Conservation (phyloP, 768 basidiomycete species). For the Xanthoconium purpureum region DNA sequence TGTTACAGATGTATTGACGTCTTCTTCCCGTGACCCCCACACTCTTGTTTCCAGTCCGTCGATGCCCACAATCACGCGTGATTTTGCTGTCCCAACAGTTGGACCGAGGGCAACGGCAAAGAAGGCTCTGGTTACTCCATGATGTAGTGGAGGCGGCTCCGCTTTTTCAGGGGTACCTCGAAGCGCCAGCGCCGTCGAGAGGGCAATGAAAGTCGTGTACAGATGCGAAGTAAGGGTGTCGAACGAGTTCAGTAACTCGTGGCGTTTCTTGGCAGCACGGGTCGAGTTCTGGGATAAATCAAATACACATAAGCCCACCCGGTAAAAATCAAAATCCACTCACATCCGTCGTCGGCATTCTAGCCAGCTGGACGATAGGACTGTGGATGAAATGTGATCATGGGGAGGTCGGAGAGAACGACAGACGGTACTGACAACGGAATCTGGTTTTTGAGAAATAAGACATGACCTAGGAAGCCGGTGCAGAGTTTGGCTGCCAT, state of each 20-base stretch:
- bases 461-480: slow-evolving; percentile 62
- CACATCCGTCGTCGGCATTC: slow-evolving; percentile 50
- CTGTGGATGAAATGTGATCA: slow-evolving; percentile 33
- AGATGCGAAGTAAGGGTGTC: slow-evolving; percentile 75
- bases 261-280: slow-evolving; percentile 54
- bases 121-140: slow-evolving; percentile 39
- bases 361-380: slow-evolving; percentile 61
- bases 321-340: slow-evolving; percentile 5
- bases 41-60: slow-evolving; percentile 57
- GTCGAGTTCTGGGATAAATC: slow-evolving; percentile 36
- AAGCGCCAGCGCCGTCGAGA: slow-evolving; percentile 65
- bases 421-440: slow-evolving; percentile 59
- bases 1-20: slow-evolving; percentile 30
- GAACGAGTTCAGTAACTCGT: slow-evolving; percentile 60
- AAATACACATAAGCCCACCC: background rate
- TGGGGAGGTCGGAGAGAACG: background rate
- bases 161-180: slow-evolving; percentile 9
- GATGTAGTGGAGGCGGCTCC: background rate
- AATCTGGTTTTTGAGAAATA: slow-evolving; percentile 76
- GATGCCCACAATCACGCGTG: slow-evolving; percentile 58
- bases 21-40: slow-evolving; percentile 24
- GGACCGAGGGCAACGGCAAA: slow-evolving; percentile 67
- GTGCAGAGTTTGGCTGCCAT: slow-evolving; percentile 64
- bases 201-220: slow-evolving; percentile 66
- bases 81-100: slow-evolving; percentile 56